Base-by-base conservation (phyloP, 1,284 basidiomycete species). In the Melampsora americana region DNA sequence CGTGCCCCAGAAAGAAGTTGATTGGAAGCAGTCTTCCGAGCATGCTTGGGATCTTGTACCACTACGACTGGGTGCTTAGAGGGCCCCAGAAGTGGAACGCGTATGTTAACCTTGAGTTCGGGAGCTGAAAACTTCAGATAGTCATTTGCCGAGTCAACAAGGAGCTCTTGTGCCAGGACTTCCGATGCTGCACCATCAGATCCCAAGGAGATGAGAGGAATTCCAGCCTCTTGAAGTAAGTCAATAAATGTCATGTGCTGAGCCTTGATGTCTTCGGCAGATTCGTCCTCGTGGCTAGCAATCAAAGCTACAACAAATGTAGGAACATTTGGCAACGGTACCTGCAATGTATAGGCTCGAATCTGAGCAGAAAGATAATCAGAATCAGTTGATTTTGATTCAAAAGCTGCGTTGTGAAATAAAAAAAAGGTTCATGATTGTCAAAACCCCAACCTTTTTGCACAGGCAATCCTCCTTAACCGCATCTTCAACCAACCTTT, bases 41-140 rank as follows among this genome's bases (percentile, higher is more conserved):
- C 65, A 66, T 66, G 65, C 42, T 66, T 66, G 14, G 65, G 65
- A 66, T 66, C 35, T 66, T 66, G 42, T 6, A 66, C 14, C 26
- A 35, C 42, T 5, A 66, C 65, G 26, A 66, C 23, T 39, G 65
- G 65, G 4, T 5, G 32, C n/a, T 35, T 28, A 14, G 32, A 23
- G 18, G 18, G 35, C 28, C 65, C 65, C 12, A 66, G 7, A 23
- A 66, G 46, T n/a, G 42, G 65, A 28, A 66, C 14, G 16, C n/a
- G 35, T 4, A 66, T 39, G 30, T 66, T 14, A 23, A 66, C 16
- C 20, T n/a, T n/a, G 4, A 26, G 18, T n/a, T 42, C 20, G 7
- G 59, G 28, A 12, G 46, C 46, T 2, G n/a, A 23, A 59, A 70
- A 59, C 2, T 1, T 18, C 12, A 70, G 30, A 28, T 61, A 46